Evolutionary conservation across 1,284 basidiomycete species (phyloP), one percentile per base, ranked within the genome.

Genomic region (Serendipita sp.): DNA sequence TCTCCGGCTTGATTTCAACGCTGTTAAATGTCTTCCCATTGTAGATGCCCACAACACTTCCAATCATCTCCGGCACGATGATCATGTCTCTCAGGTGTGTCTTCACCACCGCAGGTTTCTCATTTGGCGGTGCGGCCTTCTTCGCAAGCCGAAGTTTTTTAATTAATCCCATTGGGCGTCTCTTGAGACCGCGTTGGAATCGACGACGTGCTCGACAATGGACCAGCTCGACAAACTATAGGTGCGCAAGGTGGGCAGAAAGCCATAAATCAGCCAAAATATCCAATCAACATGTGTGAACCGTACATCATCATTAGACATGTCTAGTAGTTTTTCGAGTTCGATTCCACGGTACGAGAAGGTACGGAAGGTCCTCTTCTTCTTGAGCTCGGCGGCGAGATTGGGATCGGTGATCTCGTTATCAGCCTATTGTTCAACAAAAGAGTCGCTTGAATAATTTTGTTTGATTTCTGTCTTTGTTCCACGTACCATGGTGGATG

Each of bases 21-120:
- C 90, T 87, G 82, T 92, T 93, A 83, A 94, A 95, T 67, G 90
- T 88, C 84, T 94, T 94, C 72, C 93, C 93, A 74, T 94, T 95
- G 88, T 99, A 99, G 74, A 96, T 93, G 70, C 93, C 93, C 69
- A 95, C 85, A 67, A 95, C 90, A 69, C 85, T 89, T 68, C 95
- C 95, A 75, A 99, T 97, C 96, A 99, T 99, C 82, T 99, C 95
- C 64, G 95, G 96, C 67, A 99, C 95, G 75, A 99, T 87, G 76
- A 98, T 94, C 95, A 99, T 99, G 81, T 99, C 88, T 74, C 95
- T 93, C 70, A 99, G 82, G 79, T 99, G 96, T 64, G 96, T 99
- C 85, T 98, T 99, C 74, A 99, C 93, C 70, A 93, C 90, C 63
- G 91, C 83, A 67, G 96, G 96, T 83, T 99, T 99, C 80, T 98